phyloP scores from a whole-genome alignment of 495 filamentous ascomycete species.

The Penicillium parvum region DNA sequence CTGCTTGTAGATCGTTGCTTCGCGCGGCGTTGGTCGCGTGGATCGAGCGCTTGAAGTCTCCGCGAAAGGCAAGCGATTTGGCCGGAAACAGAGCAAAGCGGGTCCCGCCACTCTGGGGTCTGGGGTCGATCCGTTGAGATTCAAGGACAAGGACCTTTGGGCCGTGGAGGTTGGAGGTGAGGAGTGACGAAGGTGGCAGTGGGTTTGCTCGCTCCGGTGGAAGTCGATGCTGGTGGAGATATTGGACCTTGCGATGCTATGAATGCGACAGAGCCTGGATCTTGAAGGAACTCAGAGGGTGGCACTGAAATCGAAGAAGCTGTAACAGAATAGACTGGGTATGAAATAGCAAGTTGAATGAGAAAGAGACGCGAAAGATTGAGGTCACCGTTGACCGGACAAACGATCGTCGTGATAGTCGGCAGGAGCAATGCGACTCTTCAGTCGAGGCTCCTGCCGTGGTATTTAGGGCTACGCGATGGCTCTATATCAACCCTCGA shows the following conservation, averaged over 20 bases:
- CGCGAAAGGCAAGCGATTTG: conserved; percentile 7
- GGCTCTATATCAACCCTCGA: no score
- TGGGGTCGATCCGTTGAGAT: conserved; percentile 16
- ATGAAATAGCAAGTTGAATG: not conserved
- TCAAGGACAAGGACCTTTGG: conserved; percentile 20
- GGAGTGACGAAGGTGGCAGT: not conserved
- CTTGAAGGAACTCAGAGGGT: not conserved
- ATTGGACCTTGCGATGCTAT: not conserved
- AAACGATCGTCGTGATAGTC: no score
- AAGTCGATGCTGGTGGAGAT: not conserved
- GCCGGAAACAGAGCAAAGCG: conserved; percentile 19
- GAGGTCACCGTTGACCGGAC: no score
- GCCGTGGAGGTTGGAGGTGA: no score
- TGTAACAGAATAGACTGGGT: no score
- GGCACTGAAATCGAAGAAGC: conserved; percentile 3
- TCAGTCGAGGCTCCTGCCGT: not conserved
- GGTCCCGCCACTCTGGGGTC: conserved; percentile 9
- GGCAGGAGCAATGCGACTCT: conserved; percentile 1
- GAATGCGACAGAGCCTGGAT: not conserved
- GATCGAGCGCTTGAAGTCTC: not conserved
- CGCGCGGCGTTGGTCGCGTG: not conserved
- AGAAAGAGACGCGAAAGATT: no score
- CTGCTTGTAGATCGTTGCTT: conserved; percentile 13
- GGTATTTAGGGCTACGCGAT: not conserved
- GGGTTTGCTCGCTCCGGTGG: conserved; percentile 9